Conservation (phyloP, 164 flowering plant species). For the Piper betle region DNA sequence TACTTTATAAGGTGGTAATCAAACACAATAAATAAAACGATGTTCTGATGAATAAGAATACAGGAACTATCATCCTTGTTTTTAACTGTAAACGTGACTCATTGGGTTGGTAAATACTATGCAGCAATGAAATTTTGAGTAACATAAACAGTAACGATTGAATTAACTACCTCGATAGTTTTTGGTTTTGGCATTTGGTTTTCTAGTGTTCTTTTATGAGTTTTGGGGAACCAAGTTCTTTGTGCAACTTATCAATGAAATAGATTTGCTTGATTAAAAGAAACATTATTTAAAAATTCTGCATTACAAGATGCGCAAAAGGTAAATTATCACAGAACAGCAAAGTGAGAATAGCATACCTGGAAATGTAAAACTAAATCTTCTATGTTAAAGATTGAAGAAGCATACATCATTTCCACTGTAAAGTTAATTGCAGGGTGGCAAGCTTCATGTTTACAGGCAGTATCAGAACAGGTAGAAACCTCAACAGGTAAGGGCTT, state of each 20-base stretch:
- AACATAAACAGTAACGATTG: no score
- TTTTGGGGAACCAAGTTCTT: no score
- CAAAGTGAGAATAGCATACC: conserved; percentile 22
- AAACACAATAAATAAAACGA: no score
- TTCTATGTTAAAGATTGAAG: conserved; percentile 42
- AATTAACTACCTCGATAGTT: no score
- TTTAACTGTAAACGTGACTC: no score
- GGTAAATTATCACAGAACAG: not conserved
- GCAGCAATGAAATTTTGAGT: no score
- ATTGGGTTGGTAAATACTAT: not conserved
- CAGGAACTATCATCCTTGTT: no score
- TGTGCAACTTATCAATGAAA: no score
- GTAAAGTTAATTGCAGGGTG: conserved; percentile 52
- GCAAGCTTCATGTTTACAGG: conserved; percentile 56
- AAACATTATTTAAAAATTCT: not conserved
- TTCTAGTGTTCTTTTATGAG: no score
- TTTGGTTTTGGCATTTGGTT: no score
- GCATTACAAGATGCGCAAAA: not conserved
- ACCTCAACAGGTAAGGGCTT: conserved; percentile 46
- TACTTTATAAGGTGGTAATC: no score
- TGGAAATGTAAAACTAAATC: conserved; percentile 60
- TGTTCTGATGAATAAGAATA: not conserved
- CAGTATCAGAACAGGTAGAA: conserved; percentile 52
- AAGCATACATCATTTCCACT: conserved; percentile 62
- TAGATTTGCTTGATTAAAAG: no score